These are phyloP conservation scores for Diplodia corticola DNA, from an alignment of 2,329 filamentous ascomycete species.

Conservation along the genomic window DNA sequence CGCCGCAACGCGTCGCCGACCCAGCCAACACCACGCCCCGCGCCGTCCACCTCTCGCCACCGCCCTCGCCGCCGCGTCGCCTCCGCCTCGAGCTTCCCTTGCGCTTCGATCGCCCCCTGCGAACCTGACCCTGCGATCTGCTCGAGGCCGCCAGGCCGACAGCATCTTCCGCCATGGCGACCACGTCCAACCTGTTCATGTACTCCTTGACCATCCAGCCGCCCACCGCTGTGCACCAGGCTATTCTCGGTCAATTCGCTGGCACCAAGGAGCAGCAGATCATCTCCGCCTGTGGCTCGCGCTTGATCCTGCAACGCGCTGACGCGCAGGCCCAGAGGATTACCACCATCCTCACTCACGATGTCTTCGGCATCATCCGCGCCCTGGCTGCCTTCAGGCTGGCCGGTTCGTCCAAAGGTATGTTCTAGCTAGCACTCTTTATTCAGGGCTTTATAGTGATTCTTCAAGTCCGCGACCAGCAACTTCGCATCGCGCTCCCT, in stretches of 20 bases:
- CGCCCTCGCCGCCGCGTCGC: neutral
- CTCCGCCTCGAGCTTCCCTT: neutral
- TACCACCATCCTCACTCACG: constrained; percentile 80
- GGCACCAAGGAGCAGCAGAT: constrained; percentile 98
- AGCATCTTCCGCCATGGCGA: constrained; percentile 71
- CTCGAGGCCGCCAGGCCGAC: constrained; percentile 27
- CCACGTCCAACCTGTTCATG: constrained; percentile 97
- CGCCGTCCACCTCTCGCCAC: neutral
- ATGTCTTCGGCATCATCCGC: constrained; percentile 94
- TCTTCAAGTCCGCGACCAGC: constrained; percentile 39
- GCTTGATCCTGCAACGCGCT: constrained; percentile 82
- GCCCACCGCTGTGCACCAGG: constrained; percentile 84
- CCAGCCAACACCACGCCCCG: constrained; percentile 1
- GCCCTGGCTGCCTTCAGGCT: constrained; percentile 85
- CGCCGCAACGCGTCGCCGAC: constrained; percentile 7
- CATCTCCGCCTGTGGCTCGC: constrained; percentile 87
- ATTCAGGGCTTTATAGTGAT: constrained; percentile 51
- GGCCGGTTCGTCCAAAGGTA: constrained; percentile 94
- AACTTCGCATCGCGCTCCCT: constrained; percentile 30
- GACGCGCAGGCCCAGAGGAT: constrained; percentile 85
- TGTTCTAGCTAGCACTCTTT: constrained; percentile 44
- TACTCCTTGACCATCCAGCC: constrained; percentile 96
- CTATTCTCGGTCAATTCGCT: constrained; percentile 91
- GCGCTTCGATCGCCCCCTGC: neutral
- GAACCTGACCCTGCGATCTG: constrained; percentile 3